phyloP scores from a whole-genome alignment of 768 basidiomycete genomes.

The Podaxis sp. region DNA sequence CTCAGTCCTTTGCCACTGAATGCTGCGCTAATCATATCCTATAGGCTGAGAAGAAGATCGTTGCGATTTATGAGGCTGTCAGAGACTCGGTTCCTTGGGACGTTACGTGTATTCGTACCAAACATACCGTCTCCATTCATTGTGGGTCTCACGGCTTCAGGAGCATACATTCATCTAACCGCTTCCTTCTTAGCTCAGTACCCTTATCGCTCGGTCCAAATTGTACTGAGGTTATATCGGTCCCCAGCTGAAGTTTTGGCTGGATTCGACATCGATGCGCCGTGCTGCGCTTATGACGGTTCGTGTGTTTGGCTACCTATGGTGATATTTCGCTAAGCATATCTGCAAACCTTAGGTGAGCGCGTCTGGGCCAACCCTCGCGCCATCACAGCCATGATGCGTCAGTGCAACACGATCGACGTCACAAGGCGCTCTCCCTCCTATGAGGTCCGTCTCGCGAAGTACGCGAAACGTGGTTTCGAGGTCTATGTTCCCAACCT shows the following conservation, averaged over 20 bases:
- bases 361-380: conserved; percentile 64
- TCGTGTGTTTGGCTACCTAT: background rate
- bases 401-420: conserved; percentile 64
- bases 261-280: conserved; percentile 67
- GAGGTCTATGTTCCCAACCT: conserved; percentile 59
- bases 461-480: conserved; percentile 54
- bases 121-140: conserved; percentile 65
- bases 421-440: conserved; percentile 64
- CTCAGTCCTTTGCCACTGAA: background rate
- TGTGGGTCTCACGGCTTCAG: conserved; percentile 30
- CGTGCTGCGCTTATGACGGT: conserved; percentile 52
- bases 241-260: conserved; percentile 67
- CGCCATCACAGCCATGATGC: conserved; percentile 61
- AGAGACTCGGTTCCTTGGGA: conserved; percentile 69
- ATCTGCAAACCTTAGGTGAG: conserved; percentile 27
- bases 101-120: conserved; percentile 64
- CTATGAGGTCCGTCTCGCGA: conserved; percentile 61
- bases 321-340: background rate
- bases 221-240: conserved; percentile 61
- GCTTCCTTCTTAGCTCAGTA: conserved; percentile 47
- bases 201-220: conserved; percentile 66
- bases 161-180: background rate
- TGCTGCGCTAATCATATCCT: background rate
- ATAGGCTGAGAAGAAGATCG: conserved; percentile 60
- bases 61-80: conserved; percentile 60